Percentiles rank a stretch among this genome's conserved stretches.
phyloP scores from a whole-genome alignment of 495 filamentous ascomycete genomes.

The Hypoxylon fragiforme region DNA sequence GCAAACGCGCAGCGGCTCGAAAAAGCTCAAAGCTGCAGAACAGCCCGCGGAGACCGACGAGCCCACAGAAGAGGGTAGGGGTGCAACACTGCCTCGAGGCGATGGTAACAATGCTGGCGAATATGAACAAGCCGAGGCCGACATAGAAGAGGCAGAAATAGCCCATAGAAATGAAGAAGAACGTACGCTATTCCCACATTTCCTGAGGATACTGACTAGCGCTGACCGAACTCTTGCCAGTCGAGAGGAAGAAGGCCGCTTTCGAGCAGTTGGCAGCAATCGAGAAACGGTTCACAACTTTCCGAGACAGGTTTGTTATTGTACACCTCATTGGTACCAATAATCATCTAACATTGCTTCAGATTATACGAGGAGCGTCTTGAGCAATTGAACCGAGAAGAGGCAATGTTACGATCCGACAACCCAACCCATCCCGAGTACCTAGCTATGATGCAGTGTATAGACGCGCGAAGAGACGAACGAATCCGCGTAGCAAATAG shows the following conservation, averaged over 20 bases:
- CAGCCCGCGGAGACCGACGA: slow-evolving; percentile 34
- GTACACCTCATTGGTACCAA: background rate
- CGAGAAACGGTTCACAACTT: slow-evolving; percentile 80
- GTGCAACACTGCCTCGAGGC: slow-evolving; percentile 37
- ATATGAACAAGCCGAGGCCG: slow-evolving; percentile 52
- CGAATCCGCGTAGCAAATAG: slow-evolving; percentile 74
- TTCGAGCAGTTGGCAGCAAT: slow-evolving; percentile 77
- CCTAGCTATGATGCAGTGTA: slow-evolving; percentile 78
- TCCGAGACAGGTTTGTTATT: slow-evolving; percentile 76
- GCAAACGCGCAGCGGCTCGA: slow-evolving; percentile 44
- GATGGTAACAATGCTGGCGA: slow-evolving; percentile 47
- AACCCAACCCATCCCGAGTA: slow-evolving; percentile 87
- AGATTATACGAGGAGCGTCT: slow-evolving; percentile 89
- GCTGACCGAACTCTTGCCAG: slow-evolving; percentile 58
- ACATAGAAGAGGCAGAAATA: slow-evolving; percentile 56
- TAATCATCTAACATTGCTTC: slow-evolving; percentile 18
- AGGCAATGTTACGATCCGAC: slow-evolving; percentile 75
- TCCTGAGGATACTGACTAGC: background rate
- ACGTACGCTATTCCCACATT: slow-evolving; percentile 54
- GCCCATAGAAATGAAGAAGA: slow-evolving; percentile 71
- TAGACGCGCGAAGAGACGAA: slow-evolving; percentile 77
- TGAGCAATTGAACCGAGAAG: slow-evolving; percentile 76
- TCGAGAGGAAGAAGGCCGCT: slow-evolving; percentile 75
- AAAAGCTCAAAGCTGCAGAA: slow-evolving; percentile 45
- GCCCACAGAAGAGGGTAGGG: slow-evolving; percentile 36